Evolutionary conservation across 1,139 yeast genomes (phyloP).

Genomic region (Pichia sp.): DNA sequence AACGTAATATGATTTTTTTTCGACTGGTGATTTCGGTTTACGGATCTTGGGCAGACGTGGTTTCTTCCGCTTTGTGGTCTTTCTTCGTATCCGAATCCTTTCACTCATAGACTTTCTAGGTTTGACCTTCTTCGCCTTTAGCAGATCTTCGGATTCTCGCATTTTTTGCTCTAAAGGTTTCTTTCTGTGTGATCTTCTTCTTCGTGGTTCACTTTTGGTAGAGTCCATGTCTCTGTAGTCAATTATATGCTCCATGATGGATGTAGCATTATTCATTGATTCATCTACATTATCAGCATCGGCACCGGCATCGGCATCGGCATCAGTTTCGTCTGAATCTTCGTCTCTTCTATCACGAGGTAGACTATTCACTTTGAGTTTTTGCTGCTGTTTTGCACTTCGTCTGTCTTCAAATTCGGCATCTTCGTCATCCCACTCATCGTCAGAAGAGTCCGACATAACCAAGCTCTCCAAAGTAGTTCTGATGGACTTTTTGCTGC

Average conservation of each 20-base stretch:
- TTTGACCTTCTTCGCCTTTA: not conserved
- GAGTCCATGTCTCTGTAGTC: conserved; percentile 1
- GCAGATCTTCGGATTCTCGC: not conserved
- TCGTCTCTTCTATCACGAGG: not conserved
- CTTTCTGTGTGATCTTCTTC: not conserved
- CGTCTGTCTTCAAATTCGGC: no score
- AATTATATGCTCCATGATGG: conserved; percentile 8
- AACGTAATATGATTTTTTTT: conserved; percentile 5
- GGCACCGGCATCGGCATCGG: not conserved
- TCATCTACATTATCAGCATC: conserved; percentile 1
- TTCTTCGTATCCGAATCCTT: not conserved
- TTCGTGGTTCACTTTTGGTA: not conserved
- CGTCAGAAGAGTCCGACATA: not conserved
- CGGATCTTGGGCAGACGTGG: not conserved
- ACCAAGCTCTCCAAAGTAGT: not conserved
- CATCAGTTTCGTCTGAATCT: not conserved
- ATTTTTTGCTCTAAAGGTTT: not conserved
- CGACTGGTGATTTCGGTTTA: not conserved
- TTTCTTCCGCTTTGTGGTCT: not conserved
- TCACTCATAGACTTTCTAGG: not conserved
- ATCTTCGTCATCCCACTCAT: not conserved
- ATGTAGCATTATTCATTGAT: conserved; percentile 5
- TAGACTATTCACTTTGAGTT: no score
- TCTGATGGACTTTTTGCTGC: no score
- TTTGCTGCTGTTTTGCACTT: no score